Percentiles rank a stretch among this genome's conserved stretches.
These are phyloP conservation scores for Mortierella alpina DNA, from an alignment of 192 early-diverging fungal genomes.

Conservation along the genomic window DNA sequence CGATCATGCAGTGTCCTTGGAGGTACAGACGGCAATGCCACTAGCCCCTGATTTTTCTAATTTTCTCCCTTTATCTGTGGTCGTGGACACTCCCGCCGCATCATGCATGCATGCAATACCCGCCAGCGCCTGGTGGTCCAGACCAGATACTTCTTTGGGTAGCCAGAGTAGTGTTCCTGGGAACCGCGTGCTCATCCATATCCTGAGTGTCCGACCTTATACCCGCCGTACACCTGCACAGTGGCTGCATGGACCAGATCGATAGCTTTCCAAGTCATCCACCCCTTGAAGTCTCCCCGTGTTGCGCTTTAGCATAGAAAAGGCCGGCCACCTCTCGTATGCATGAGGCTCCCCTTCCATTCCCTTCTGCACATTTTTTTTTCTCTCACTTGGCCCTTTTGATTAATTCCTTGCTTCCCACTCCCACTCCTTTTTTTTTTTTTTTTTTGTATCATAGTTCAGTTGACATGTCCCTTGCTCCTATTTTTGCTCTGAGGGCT, in stretches of 20 bases:
- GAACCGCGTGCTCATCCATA: too few relatives aligned
- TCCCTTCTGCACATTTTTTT: constrained; percentile 16
- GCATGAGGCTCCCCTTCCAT: constrained; percentile 29
- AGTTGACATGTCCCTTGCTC: constrained; percentile 31
- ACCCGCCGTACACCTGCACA: too few relatives aligned
- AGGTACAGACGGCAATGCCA: constrained; percentile 6
- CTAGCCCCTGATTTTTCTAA: constrained; percentile 23
- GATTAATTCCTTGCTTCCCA: constrained; percentile 33
- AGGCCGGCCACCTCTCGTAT: constrained; percentile 7
- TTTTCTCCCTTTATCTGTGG: not conserved
- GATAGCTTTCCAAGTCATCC: too few relatives aligned
- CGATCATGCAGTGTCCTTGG: not conserved
- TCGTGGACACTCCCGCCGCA: too few relatives aligned
- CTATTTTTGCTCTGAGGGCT: constrained; percentile 32
- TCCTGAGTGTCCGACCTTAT: too few relatives aligned
- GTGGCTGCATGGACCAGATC: too few relatives aligned
- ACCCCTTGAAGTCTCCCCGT: not conserved
- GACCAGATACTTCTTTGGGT: too few relatives aligned
- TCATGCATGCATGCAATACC: too few relatives aligned
- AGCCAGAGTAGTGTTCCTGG: too few relatives aligned
- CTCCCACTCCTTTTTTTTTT: constrained; percentile 50
- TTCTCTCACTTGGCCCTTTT: not conserved
- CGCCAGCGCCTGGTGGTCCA: too few relatives aligned
- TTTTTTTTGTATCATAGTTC: constrained; percentile 28
- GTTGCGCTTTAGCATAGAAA: not conserved